Evolutionary conservation across 345 rosid species (phyloP), one percentile per base, ranked within the genome.

Genomic region (Eutrema yunnanense): DNA sequence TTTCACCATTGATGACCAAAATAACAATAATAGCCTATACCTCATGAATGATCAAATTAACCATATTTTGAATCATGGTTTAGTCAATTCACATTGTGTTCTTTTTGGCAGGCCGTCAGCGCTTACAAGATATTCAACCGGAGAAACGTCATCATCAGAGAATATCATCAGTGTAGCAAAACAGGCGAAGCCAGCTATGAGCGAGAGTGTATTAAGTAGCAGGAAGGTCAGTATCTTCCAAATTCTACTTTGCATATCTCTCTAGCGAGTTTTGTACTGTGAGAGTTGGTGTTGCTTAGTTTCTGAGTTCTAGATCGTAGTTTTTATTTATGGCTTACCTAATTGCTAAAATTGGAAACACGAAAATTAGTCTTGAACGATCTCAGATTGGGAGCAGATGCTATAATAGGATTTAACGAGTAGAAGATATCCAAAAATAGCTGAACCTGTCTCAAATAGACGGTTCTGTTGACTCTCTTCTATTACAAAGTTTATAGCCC

Each of bases 111-210:
- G 99, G 86, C 86, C 91, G 54, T 86, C 85, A 11, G 34, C 80
- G 69, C 84, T 83, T 51, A 65, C 84, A 59, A 78, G 44, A 78
- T 86, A 88, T 59, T 78, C 89, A 30, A 60, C 82, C 55, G 80
- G 77, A n/a, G 87, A 89, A 61, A 69, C 77, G 61, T 92, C 97
- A 58, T 83, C 86, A 13, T 96, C 86, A 19, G 99, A 90, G 80
- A 92, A 84, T 81, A 85, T 87, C 53, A 74, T 83, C 67, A 83
- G 84, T 78, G 98, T 89, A 73, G 73, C 65, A 69, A 82, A 83
- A 70, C 87, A 86, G 69, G 49, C 84, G 14, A 83, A 87, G 58
- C 85, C 87, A 77, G 82, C 94, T 60, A 73, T 88, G 26, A 87
- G 82, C 62, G 92, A 84, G 77, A 82, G 43, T 81, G 92, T 88